Evolutionary conservation across 345 rosid species (phyloP), one percentile per base, ranked within the genome.

Genomic region (Hibiscus mutabilis): DNA sequence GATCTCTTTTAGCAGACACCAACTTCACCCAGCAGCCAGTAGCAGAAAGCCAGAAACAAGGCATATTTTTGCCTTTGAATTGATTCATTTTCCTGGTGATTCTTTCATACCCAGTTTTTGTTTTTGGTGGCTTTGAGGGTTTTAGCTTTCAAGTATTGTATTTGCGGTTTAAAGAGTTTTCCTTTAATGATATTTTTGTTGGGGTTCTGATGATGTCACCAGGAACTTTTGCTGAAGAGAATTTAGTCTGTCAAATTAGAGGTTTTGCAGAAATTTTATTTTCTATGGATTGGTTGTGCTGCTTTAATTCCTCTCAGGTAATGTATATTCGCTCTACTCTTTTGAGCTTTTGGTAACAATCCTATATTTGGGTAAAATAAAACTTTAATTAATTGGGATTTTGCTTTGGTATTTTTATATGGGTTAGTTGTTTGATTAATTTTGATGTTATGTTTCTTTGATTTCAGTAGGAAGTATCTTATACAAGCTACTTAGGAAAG

Each of bases 271-370:
- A 79, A 63, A 18, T 69, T 72, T 59, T 31, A 60, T 7, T 76
- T 70, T 42, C 37, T 57, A 84, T 84, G 87, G 85, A 66, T 69
- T 24, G 60, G 60, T 64, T 82, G 4, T 84, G 87, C 82, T 84
- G 87, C 70, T 84, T 82, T 59, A 42, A 37, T 61, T 29, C 77
- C 62, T 70, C 82, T 55, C 37, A 80, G 86, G 86, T 83, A 73
- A 63, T 62, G 12, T 12, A 12, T 67, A n/a, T 10, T 35, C 12
- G 14, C 42, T 8, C 10, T 57, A 10, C 44, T 60, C 66, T 64
- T 31, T 31, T 21, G 15, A 44, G 70, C 16, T 58, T 68, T 40
- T 35, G 9, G 21, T 65, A 19, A 16, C 33, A 16, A n/a, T 47
- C 37, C 24, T 31, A 47, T 56, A 19, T 71, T 40, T 70, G 69